These are phyloP conservation scores for Bretschneidera sinensis DNA, from an alignment of 345 rosid genomes.

Conservation along the genomic window DNA sequence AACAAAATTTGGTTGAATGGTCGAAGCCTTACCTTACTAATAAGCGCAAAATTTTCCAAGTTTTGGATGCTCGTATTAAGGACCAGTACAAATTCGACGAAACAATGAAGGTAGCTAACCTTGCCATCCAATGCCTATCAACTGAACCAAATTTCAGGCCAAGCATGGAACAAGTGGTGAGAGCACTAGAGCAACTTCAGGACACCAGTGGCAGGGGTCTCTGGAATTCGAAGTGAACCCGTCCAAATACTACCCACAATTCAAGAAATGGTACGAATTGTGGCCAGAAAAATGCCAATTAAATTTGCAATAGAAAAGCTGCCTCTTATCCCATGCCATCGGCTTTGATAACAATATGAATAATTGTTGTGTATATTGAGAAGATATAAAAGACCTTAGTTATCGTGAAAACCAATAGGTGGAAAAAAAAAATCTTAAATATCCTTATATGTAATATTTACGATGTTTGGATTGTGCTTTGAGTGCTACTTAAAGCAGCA, in stretches of 20 bases:
- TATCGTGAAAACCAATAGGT: too few species aligned
- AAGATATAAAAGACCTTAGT: too few species aligned
- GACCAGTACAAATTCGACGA: conserved; percentile 48
- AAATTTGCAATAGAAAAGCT: conserved; percentile 15
- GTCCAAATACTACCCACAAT: conserved; percentile 15
- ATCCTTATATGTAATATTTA: too few species aligned
- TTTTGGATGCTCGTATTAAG: conserved; percentile 66
- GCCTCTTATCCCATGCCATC: conserved; percentile 10
- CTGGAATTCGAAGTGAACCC: conserved; percentile 8
- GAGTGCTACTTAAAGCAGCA: too few species aligned
- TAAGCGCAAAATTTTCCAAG: conserved; percentile 67
- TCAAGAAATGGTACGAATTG: conserved; percentile 14
- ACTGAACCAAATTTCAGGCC: conserved; percentile 72
- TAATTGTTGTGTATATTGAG: too few species aligned
- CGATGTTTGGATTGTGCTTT: too few species aligned
- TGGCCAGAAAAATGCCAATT: conserved; percentile 17
- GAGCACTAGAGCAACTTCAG: conserved; percentile 53
- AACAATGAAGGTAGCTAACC: conserved; percentile 47
- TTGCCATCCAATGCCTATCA: conserved; percentile 70
- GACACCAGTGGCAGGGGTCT: conserved; percentile 17
- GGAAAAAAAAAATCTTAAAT: too few species aligned
- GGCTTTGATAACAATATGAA: too few species aligned
- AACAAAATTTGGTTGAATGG: conserved; percentile 87
- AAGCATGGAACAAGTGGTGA: conserved; percentile 65
- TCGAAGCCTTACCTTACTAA: conserved; percentile 72